Evolutionary conservation across 1,139 yeast species (phyloP).

Genomic region (Magnusiomyces clavatus): DNA sequence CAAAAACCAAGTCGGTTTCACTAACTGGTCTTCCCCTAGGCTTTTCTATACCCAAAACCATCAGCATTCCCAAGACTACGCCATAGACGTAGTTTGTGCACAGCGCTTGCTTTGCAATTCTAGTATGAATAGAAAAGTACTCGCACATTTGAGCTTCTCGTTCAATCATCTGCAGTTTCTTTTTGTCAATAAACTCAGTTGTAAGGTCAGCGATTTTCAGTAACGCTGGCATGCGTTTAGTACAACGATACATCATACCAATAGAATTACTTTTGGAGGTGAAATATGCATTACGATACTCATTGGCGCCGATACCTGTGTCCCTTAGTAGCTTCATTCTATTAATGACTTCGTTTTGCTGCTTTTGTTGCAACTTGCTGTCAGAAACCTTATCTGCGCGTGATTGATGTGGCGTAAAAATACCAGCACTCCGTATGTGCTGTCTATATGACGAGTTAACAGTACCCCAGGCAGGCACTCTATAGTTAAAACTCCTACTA

Average conservation of each 20-base stretch:
- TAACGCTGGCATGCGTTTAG: conserved; percentile 10
- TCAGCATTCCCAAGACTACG: conserved; percentile 20
- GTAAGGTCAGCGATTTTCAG: conserved; percentile 14
- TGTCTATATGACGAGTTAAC: too few relatives aligned
- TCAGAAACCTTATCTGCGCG: too few relatives aligned
- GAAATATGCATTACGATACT: too few relatives aligned
- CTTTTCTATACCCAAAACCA: conserved; percentile 22
- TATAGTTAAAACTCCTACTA: not conserved
- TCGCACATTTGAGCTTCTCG: conserved; percentile 25
- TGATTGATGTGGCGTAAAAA: too few relatives aligned
- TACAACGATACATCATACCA: too few relatives aligned
- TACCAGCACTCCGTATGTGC: too few relatives aligned
- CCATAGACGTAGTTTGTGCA: conserved; percentile 23
- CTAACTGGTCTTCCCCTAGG: conserved; percentile 21
- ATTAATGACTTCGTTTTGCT: too few relatives aligned
- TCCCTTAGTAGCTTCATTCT: too few relatives aligned
- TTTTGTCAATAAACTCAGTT: not conserved
- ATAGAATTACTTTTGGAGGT: too few relatives aligned
- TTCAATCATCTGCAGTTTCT: conserved; percentile 13
- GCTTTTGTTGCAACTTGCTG: too few relatives aligned
- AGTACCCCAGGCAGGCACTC: not conserved
- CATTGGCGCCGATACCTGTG: too few relatives aligned
- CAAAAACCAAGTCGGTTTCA: conserved; percentile 14
- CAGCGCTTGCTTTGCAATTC: conserved; percentile 9
- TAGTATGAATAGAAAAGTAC: conserved; percentile 17